Percentiles rank a stretch among this genome's conserved stretches.
phyloP scores from a whole-genome alignment of 2,329 filamentous ascomycete species.

The Ophiognomonia clavigignenti-juglandacearum region DNA sequence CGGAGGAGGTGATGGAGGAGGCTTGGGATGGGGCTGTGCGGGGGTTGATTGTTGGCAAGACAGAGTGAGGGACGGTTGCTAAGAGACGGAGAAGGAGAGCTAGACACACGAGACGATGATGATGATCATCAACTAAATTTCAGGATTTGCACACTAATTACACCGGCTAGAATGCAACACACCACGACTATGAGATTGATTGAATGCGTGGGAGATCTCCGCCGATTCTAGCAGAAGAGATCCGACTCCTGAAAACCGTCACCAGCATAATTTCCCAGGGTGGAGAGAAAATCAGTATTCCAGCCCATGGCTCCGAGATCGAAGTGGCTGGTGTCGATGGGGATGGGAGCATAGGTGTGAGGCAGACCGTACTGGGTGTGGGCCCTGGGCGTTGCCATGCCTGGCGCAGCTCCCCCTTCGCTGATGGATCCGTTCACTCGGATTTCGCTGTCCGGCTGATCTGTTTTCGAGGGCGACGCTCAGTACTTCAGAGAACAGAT shows the following conservation, averaged over 20 bases:
- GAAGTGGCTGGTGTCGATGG: conserved; percentile 8
- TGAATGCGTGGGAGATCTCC: neutral
- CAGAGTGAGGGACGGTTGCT: no score
- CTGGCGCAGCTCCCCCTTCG: neutral
- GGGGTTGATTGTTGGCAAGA: neutral
- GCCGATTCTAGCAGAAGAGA: conserved; percentile 2
- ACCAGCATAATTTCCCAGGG: conserved; percentile 1
- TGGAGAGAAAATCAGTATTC: conserved; percentile 8
- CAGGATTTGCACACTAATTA: neutral
- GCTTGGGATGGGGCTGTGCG: conserved; percentile 20
- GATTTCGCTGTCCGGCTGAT: neutral
- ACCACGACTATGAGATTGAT: neutral
- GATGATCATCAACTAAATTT: no score
- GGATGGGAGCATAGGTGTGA: conserved; percentile 7
- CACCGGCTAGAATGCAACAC: neutral
- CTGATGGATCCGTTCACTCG: neutral
- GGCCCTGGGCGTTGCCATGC: neutral
- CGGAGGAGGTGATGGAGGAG: conserved; percentile 30
- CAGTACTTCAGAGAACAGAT: neutral
- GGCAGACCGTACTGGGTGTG: neutral
- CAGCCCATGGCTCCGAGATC: conserved; percentile 11
- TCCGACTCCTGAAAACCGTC: conserved; percentile 8
- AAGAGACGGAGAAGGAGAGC: no score
- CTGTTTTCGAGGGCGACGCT: neutral
- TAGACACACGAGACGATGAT: no score